A percentile compares a stretch with the other conserved stretches of the same genome.
phyloP scores from a whole-genome alignment of 768 basidiomycete species.

The Gelatoporia subvermispora region DNA sequence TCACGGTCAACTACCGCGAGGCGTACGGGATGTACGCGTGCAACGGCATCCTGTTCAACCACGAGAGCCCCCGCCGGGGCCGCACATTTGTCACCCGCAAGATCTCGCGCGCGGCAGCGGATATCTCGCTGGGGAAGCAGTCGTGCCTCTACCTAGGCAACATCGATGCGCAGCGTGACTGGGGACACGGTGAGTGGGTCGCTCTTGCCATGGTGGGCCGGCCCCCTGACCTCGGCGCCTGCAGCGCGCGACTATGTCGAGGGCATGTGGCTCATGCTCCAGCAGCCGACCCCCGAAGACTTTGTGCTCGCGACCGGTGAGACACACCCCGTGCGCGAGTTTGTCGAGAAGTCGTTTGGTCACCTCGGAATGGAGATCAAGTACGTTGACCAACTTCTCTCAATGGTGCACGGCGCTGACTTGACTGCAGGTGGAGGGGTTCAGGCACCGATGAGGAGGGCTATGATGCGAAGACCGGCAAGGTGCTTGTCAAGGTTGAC shows the following conservation, averaged over 20 bases:
- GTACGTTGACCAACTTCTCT: constrained; percentile 31
- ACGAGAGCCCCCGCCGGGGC: constrained; percentile 93
- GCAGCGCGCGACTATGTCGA: constrained; percentile 87
- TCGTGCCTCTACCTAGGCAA: constrained; percentile 91
- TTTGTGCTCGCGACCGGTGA: constrained; percentile 96
- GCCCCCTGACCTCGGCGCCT: constrained; percentile 3
- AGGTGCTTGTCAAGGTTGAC: constrained; percentile 80
- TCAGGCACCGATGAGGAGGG: constrained; percentile 74
- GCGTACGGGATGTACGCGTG: constrained; percentile 95
- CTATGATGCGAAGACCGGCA: constrained; percentile 62
- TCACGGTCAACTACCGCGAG: constrained; percentile 89
- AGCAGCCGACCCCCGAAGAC: constrained; percentile 78
- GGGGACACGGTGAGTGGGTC: constrained; percentile 79
- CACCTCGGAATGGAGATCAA: constrained; percentile 62
- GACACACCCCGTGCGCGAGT: constrained; percentile 92
- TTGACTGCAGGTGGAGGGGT: constrained; percentile 63
- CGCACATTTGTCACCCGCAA: constrained; percentile 96
- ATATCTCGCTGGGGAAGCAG: constrained; percentile 88
- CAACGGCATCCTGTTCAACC: constrained; percentile 97
- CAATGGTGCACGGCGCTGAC: background rate
- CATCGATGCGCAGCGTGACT: constrained; percentile 91
- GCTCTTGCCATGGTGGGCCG: background rate
- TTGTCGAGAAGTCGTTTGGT: constrained; percentile 81
- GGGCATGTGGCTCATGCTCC: constrained; percentile 97
- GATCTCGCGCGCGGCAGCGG: constrained; percentile 88